Conservation (phyloP, 345 rosid species). For the Lagerstroemia speciosa region DNA sequence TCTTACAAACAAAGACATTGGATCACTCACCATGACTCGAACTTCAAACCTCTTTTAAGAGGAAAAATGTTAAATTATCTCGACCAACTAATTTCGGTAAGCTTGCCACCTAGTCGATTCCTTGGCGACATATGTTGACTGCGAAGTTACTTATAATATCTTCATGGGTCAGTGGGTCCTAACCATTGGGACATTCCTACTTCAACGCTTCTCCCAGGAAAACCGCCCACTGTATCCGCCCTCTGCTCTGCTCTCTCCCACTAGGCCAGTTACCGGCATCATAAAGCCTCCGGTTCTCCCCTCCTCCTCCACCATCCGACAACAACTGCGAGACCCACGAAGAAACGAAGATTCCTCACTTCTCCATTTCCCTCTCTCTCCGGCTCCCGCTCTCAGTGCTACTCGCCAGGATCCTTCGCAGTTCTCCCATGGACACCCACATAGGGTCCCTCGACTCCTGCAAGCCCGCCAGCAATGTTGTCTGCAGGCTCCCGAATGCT, state of each 20-base stretch:
- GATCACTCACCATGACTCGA: no score
- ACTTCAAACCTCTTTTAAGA: no score
- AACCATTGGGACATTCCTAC: neutral
- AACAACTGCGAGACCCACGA: neutral
- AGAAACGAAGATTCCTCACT: neutral
- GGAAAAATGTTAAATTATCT: no score
- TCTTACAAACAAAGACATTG: no score
- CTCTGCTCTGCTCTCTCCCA: neutral
- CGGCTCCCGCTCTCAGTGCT: neutral
- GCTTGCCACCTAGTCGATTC: no score
- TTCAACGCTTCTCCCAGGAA: neutral
- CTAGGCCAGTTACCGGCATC: no score
- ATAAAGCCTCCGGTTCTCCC: neutral
- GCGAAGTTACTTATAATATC: no score
- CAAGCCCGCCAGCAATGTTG: constrained; percentile 27
- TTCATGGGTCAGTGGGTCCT: no score
- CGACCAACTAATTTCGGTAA: no score
- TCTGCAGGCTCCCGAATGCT: constrained; percentile 29
- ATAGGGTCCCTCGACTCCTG: constrained; percentile 39
- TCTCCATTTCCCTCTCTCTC: neutral
- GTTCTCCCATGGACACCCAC: constrained; percentile 32
- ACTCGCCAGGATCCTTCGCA: neutral
- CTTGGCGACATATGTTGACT: no score
- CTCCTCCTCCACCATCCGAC: constrained; percentile 9
- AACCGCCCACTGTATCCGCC: constrained; percentile 1